phyloP scores from a whole-genome alignment of 768 basidiomycete genomes.

The Calocybe gangraenosa region DNA sequence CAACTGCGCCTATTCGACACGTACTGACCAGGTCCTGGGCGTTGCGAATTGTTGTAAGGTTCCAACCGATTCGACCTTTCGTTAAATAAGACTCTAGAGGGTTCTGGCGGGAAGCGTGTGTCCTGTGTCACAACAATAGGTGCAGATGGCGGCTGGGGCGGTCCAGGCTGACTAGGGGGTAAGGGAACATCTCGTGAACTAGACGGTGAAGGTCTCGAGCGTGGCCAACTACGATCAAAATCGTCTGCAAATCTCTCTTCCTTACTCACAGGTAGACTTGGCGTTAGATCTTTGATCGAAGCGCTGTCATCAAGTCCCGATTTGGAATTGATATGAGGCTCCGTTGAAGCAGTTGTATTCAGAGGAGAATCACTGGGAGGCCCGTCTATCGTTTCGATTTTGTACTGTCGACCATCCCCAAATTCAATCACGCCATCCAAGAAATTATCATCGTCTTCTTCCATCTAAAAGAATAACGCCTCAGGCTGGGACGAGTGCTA shows the following conservation, averaged over 20 bases:
- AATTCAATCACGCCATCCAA: constrained; percentile 91
- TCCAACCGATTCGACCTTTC: constrained; percentile 90
- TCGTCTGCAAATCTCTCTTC: constrained; percentile 91
- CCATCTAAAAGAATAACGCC: constrained; percentile 51
- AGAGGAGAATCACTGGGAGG: constrained; percentile 23
- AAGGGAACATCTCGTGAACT: constrained; percentile 37
- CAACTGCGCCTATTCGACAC: constrained; percentile 40
- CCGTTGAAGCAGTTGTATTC: constrained; percentile 21
- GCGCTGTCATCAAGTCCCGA: constrained; percentile 19
- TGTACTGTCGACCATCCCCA: constrained; percentile 91
- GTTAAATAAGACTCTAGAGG: constrained; percentile 86
- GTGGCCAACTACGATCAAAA: constrained; percentile 96
- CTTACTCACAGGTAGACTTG: constrained; percentile 59
- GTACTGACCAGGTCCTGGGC: constrained; percentile 35
- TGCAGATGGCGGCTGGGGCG: constrained; percentile 22
- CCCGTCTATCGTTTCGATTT: constrained; percentile 51
- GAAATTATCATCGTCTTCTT: constrained; percentile 91
- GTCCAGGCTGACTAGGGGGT: constrained; percentile 17
- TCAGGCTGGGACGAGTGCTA: neutral
- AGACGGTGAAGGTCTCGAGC: constrained; percentile 50
- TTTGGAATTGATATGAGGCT: constrained; percentile 11
- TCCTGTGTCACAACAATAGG: constrained; percentile 32
- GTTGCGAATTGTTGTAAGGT: constrained; percentile 61
- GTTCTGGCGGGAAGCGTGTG: constrained; percentile 48
- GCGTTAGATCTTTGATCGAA: constrained; percentile 18